Conservation (phyloP, 2,329 filamentous ascomycete genomes). For the Aureobasidium sp. region DNA sequence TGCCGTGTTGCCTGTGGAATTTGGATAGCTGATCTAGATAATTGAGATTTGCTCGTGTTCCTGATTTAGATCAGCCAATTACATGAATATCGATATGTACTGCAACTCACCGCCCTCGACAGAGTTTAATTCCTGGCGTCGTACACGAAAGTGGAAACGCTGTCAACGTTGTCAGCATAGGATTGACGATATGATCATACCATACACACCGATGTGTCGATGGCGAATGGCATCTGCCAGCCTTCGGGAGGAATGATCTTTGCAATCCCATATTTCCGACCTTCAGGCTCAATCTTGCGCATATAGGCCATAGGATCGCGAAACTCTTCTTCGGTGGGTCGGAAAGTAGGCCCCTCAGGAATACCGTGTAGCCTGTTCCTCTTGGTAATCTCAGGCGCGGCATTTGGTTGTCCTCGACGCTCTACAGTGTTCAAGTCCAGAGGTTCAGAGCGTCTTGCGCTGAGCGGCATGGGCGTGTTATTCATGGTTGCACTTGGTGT, state of each 20-base stretch:
- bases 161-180: conserved; percentile 38
- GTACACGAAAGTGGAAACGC: conserved; percentile 94
- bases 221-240: conserved; percentile 93
- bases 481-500: conserved; percentile 22
- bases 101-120: conserved; percentile 77
- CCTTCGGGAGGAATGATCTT: conserved; percentile 90
- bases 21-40: conserved; percentile 93
- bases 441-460: conserved; percentile 57
- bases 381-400: conserved; percentile 66
- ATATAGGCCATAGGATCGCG: conserved; percentile 92
- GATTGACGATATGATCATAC: conserved; percentile 6
- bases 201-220: conserved; percentile 80
- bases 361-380: conserved; percentile 75
- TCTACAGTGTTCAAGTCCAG: conserved; percentile 87
- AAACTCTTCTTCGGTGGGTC: conserved; percentile 88
- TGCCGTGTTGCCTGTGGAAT: conserved; percentile 95
- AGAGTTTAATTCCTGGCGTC: conserved; percentile 93
- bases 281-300: conserved; percentile 81
- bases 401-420: conserved; percentile 74
- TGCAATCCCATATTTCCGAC: conserved; percentile 80
- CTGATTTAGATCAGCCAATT: conserved; percentile 41
- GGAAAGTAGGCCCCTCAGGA: conserved; percentile 82
- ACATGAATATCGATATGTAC: background rate
- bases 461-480: conserved; percentile 48
- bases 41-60: conserved; percentile 88